phyloP scores from a whole-genome alignment of 768 basidiomycete species.

The Coprinopsis marcescibilis region DNA sequence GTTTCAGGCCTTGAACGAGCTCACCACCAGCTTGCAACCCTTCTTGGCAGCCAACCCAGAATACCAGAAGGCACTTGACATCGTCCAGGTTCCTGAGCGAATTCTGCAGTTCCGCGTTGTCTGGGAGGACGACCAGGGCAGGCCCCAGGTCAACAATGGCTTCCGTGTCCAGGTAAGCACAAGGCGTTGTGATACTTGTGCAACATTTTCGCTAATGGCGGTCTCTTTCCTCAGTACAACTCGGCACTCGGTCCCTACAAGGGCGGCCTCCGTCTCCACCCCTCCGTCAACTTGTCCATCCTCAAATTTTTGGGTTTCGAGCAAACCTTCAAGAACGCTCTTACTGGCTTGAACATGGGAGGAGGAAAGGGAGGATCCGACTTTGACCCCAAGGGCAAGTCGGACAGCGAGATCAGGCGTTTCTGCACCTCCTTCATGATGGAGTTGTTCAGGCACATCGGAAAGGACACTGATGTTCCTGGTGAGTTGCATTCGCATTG shows the following conservation, averaged over 20 bases:
- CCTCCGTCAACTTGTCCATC: conserved; percentile 75
- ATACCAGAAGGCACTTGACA: conserved; percentile 62
- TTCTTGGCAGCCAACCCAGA: conserved; percentile 64
- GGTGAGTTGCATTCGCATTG: conserved; percentile 22
- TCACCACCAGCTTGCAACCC: conserved; percentile 52
- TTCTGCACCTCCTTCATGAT: conserved; percentile 71
- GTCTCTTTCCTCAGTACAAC: conserved; percentile 55
- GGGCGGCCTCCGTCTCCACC: conserved; percentile 74
- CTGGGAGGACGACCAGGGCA: conserved; percentile 70
- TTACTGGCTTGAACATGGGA: conserved; percentile 73
- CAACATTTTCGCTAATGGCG: neutral
- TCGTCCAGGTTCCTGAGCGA: conserved; percentile 54
- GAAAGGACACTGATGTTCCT: conserved; percentile 71
- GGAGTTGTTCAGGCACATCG: conserved; percentile 69
- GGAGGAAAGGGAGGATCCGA: conserved; percentile 77
- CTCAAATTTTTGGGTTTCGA: conserved; percentile 83
- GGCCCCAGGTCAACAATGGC: conserved; percentile 63
- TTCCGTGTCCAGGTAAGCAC: conserved; percentile 64
- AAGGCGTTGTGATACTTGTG: neutral
- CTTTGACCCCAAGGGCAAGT: conserved; percentile 81
- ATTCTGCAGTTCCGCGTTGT: conserved; percentile 66
- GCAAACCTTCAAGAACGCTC: conserved; percentile 77
- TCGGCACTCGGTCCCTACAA: conserved; percentile 76
- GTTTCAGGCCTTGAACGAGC: conserved; percentile 56
- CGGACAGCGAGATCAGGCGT: conserved; percentile 64